These are phyloP conservation scores for Bruguiera sexangula DNA, from an alignment of 345 rosid genomes.

Conservation along the genomic window DNA sequence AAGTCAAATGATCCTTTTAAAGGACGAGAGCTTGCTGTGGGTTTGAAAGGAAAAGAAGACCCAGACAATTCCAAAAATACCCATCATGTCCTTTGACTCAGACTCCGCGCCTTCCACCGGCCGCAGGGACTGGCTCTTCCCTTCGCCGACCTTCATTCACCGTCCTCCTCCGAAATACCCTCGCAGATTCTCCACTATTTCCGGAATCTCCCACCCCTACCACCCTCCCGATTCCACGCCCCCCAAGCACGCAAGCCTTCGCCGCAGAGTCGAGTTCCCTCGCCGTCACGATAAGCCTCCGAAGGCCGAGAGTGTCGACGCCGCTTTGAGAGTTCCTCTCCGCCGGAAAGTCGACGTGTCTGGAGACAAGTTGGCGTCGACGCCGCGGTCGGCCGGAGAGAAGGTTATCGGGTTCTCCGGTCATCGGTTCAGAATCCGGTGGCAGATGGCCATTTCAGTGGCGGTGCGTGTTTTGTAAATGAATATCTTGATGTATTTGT, in stretches of 20 bases:
- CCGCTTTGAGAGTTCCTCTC: conserved; percentile 3
- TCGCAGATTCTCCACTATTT: conserved; percentile 40
- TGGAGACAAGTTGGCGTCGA: conserved; percentile 10
- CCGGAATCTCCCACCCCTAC: conserved; percentile 27
- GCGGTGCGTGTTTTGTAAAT: conserved; percentile 34
- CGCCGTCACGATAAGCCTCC: conserved; percentile 13
- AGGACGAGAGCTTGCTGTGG: too few species aligned
- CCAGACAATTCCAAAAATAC: not conserved
- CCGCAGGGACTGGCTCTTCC: conserved; percentile 65
- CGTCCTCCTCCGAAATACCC: conserved; percentile 25
- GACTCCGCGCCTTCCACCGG: conserved; percentile 27
- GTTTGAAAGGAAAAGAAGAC: too few species aligned
- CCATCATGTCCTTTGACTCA: conserved; percentile 36
- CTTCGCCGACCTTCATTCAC: conserved; percentile 51
- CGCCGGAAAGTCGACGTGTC: conserved; percentile 16
- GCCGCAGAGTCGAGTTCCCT: conserved; percentile 34
- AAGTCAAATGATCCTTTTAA: too few species aligned
- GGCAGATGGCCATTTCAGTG: conserved; percentile 39
- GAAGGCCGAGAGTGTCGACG: conserved; percentile 13
- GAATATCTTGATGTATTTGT: not conserved
- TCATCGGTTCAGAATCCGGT: conserved; percentile 33
- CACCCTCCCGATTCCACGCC: conserved; percentile 18
- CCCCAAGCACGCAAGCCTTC: conserved; percentile 28
- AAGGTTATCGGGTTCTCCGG: conserved; percentile 12
- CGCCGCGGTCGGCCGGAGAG: not conserved